These are phyloP conservation scores for Gynochthodes officinalis DNA, from an alignment of 257 asterid genomes.

Conservation along the genomic window DNA sequence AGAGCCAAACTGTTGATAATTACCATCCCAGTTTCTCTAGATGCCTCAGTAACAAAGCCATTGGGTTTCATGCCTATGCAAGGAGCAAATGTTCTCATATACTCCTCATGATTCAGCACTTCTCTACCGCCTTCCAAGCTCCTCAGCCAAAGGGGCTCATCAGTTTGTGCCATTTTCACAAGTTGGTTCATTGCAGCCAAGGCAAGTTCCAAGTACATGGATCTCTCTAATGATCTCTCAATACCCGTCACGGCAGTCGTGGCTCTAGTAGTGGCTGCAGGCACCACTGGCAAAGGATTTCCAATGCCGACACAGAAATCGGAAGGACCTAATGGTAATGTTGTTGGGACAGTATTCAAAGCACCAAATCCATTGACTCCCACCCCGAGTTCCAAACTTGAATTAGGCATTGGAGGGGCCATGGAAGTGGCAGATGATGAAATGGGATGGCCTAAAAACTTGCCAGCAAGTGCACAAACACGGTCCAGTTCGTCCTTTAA, in stretches of 20 bases:
- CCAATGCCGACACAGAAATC: slow-evolving; percentile 50
- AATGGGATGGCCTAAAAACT: slow-evolving; percentile 49
- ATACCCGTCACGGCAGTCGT: slow-evolving; percentile 22
- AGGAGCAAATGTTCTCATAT: slow-evolving; percentile 38
- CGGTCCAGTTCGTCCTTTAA: slow-evolving; percentile 55
- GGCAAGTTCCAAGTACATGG: slow-evolving; percentile 85
- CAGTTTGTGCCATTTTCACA: slow-evolving; percentile 67
- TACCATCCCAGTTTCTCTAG: slow-evolving; percentile 49
- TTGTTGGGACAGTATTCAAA: slow-evolving; percentile 27
- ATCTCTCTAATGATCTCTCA: slow-evolving; percentile 62
- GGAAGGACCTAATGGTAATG: slow-evolving; percentile 38
- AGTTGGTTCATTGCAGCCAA: slow-evolving; percentile 83
- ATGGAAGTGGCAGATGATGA: slow-evolving; percentile 28
- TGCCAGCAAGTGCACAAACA: slow-evolving; percentile 56
- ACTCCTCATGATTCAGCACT: slow-evolving; percentile 45
- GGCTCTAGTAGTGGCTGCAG: slow-evolving; percentile 20
- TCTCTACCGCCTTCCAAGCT: slow-evolving; percentile 55
- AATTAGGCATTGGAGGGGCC: slow-evolving; percentile 45
- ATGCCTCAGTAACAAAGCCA: slow-evolving; percentile 47
- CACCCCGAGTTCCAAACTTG: slow-evolving; percentile 74
- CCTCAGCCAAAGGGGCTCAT: slow-evolving; percentile 77
- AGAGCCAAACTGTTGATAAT: slow-evolving; percentile 55
- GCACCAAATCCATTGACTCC: slow-evolving; percentile 54
- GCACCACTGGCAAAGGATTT: slow-evolving; percentile 28
- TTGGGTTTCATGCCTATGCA: slow-evolving; percentile 52